Percentiles rank a stretch among this genome's conserved stretches.
phyloP scores from a whole-genome alignment of 768 basidiomycete species.

The Termitomyces bulborhizus region DNA sequence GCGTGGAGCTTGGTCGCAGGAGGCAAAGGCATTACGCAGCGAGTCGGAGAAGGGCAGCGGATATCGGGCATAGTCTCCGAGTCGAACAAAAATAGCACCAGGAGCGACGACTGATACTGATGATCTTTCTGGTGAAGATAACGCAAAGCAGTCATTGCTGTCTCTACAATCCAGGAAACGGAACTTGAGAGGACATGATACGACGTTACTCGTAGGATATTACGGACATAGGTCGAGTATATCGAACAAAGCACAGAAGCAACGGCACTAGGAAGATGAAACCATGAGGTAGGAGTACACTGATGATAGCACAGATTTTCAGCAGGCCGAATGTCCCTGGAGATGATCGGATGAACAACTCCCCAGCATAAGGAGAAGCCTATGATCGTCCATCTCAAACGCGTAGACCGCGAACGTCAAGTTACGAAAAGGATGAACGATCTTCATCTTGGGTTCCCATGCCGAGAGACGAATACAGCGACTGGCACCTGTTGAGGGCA shows the following conservation, averaged over 20 bases:
- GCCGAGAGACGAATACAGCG: background rate
- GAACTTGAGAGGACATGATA: background rate
- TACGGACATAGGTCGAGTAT: background rate
- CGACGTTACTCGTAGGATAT: background rate
- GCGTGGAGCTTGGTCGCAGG: background rate
- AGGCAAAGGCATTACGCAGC: background rate
- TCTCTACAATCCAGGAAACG: background rate
- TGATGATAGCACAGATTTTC: background rate
- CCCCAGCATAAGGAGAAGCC: background rate
- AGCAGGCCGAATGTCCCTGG: slow-evolving; percentile 8
- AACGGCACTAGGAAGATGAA: background rate
- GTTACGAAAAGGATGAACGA: background rate
- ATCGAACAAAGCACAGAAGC: background rate
- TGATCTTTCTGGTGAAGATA: background rate
- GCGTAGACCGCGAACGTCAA: background rate
- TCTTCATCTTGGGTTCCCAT: background rate
- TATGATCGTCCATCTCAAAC: slow-evolving; percentile 1
- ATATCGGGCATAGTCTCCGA: background rate
- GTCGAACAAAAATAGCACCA: background rate
- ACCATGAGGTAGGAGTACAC: background rate
- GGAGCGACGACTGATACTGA: background rate
- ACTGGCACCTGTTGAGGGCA: background rate
- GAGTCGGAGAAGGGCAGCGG: background rate
- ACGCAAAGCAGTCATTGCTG: background rate
- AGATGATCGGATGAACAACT: slow-evolving; percentile 2